Conservation (phyloP, 345 rosid genomes). For the Dipteronia dyeriana region DNA sequence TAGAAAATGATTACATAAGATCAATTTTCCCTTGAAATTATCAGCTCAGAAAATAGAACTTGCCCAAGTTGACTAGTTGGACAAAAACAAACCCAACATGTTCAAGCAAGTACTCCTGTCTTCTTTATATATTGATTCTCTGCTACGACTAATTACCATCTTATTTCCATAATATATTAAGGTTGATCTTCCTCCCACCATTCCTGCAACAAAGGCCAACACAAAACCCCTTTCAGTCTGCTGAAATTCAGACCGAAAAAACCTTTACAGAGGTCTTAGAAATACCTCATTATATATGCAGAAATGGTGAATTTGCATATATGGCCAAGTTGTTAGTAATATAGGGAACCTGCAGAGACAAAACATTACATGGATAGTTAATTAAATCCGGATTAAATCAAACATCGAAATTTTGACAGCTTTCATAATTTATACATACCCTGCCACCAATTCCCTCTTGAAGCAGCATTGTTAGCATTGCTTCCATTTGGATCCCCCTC, state of each 20-base stretch:
- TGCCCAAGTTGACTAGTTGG: slow-evolving; percentile 23
- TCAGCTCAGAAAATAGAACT: background rate
- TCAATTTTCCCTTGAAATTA: background rate
- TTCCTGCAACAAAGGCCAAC: slow-evolving; percentile 22
- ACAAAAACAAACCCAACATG: slow-evolving; percentile 29
- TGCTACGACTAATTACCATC: background rate
- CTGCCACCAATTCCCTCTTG: slow-evolving; percentile 98
- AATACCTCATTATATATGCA: slow-evolving; percentile 23
- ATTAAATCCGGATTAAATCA: background rate
- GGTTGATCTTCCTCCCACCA: background rate
- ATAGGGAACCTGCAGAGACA: slow-evolving; percentile 51
- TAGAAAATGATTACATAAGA: background rate
- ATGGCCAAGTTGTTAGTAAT: slow-evolving; percentile 40
- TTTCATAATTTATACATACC: slow-evolving; percentile 38
- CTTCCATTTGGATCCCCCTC: slow-evolving; percentile 51
- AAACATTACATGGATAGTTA: background rate
- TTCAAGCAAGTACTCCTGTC: slow-evolving; percentile 15
- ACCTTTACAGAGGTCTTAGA: background rate
- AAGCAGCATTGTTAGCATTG: slow-evolving; percentile 53
- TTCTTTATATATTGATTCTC: background rate
- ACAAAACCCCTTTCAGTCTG: background rate
- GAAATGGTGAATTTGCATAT: slow-evolving; percentile 9
- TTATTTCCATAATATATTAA: slow-evolving; percentile 21
- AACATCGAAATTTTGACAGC: background rate
- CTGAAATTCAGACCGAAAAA: background rate